A percentile compares a stretch with the other conserved stretches of the same genome.
Conservation (phyloP, 1,139 yeast genomes). For the Candida sojae region DNA sequence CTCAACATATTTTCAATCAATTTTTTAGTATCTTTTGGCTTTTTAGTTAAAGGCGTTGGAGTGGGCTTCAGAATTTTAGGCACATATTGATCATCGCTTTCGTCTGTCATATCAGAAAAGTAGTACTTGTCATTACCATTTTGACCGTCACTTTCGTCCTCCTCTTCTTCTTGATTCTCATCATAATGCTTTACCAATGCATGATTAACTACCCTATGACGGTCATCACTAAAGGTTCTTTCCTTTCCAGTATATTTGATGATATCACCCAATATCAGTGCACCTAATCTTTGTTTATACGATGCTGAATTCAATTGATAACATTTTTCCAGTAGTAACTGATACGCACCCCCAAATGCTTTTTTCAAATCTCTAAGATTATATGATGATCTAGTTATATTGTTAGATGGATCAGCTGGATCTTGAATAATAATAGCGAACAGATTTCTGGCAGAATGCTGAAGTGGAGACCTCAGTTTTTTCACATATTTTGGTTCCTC, state of each 20-base stretch:
- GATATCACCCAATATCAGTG: conserved; percentile 78
- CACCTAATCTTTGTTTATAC: conserved; percentile 68
- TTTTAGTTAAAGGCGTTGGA: conserved; percentile 15
- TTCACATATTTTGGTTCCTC: conserved; percentile 54
- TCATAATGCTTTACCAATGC: conserved; percentile 46
- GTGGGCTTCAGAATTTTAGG: conserved; percentile 4
- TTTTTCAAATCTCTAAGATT: conserved; percentile 79
- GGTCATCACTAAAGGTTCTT: conserved; percentile 80
- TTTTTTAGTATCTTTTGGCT: conserved; percentile 19
- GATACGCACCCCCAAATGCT: conserved; percentile 92
- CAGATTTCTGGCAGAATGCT: conserved; percentile 55
- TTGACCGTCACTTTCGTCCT: conserved; percentile 31
- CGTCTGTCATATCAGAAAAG: conserved; percentile 46
- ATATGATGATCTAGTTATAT: conserved; percentile 84
- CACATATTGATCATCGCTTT: conserved; percentile 28
- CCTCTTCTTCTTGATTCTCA: conserved; percentile 17
- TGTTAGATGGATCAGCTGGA: conserved; percentile 81
- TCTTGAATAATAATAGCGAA: conserved; percentile 84
- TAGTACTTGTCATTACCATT: conserved; percentile 33
- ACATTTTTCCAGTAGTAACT: conserved; percentile 71
- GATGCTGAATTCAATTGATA: conserved; percentile 59
- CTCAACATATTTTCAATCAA: conserved; percentile 29
- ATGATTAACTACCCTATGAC: conserved; percentile 61
- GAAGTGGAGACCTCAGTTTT: conserved; percentile 55
- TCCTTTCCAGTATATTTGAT: conserved; percentile 74